Conservation (phyloP, 2,329 filamentous ascomycete species). For the Colletotrichum caudatum region DNA sequence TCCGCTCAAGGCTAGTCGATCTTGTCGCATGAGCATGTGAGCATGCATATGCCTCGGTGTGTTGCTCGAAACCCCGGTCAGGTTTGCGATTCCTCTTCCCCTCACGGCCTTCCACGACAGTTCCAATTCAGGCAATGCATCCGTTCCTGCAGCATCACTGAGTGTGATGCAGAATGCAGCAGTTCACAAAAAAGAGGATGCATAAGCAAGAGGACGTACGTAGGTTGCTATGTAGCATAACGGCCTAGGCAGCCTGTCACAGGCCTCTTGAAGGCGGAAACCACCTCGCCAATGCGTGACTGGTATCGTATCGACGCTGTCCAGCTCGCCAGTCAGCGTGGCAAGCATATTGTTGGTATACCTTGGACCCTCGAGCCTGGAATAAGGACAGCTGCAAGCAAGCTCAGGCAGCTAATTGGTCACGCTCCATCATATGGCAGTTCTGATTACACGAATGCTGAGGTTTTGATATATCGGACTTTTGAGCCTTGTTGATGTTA, state of each 20-base stretch:
- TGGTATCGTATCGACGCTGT: not conserved
- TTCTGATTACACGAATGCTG: not conserved
- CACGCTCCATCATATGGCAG: not conserved
- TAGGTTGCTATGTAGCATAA: not conserved
- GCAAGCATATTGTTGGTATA: not conserved
- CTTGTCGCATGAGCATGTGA: slow-evolving; percentile 28
- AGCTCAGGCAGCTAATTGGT: not conserved
- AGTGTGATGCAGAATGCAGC: slow-evolving; percentile 18
- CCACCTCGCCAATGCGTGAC: not conserved
- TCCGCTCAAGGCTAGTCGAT: not conserved
- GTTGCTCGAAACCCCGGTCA: slow-evolving; percentile 7
- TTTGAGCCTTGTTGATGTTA: not conserved
- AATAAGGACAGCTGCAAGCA: not conserved
- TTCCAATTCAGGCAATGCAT: slow-evolving; percentile 18
- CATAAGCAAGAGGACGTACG: not conserved
- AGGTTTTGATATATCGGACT: not conserved
- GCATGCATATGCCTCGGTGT: slow-evolving; percentile 35
- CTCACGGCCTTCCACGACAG: slow-evolving; percentile 19
- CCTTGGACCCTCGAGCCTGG: slow-evolving; percentile 4
- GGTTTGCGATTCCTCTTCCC: slow-evolving; percentile 8
- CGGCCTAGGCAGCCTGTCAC: not conserved
- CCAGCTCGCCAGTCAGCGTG: slow-evolving; percentile 17
- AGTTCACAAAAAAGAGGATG: not conserved
- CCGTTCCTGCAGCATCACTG: slow-evolving; percentile 31
- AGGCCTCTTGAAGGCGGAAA: not conserved